Evolutionary conservation across 371 early-diverging fungal species (phyloP).

Genomic region (Lichtheimia hyalospora): DNA sequence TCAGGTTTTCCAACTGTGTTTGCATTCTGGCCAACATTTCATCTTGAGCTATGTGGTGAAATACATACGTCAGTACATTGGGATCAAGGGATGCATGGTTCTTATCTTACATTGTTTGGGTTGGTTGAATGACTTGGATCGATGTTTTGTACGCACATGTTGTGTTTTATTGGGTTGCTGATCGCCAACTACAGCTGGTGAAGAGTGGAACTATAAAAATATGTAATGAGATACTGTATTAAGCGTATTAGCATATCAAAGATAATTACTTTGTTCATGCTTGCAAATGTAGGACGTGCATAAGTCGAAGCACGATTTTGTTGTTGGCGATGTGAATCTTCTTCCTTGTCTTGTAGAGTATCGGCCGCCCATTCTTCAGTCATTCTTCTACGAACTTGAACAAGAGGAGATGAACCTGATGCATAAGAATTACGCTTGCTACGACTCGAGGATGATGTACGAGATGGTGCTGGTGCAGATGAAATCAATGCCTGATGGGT

Average conservation of each 20-base stretch:
- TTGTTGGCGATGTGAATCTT: background rate
- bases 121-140: conserved; percentile 7
- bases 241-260: background rate
- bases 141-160: conserved; percentile 1
- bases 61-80: background rate
- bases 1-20: conserved; percentile 7
- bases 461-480: conserved; percentile 1
- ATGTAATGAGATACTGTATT: background rate
- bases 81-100: background rate
- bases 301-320: background rate
- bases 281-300: conserved; percentile 3
- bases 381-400: conserved; percentile 1
- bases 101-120: background rate
- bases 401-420: background rate
- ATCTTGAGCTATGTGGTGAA: background rate
- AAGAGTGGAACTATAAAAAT: background rate
- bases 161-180: background rate
- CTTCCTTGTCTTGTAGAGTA: background rate
- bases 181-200: background rate
- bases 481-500: conserved; percentile 1
- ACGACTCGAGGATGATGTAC: background rate
- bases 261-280: conserved; percentile 3
- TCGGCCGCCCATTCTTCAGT: conserved; percentile 9
- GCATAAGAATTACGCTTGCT: conserved; percentile 1
- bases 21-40: conserved; percentile 15